Conservation (phyloP, 768 basidiomycete species). For the Leccinum barrowsii region DNA sequence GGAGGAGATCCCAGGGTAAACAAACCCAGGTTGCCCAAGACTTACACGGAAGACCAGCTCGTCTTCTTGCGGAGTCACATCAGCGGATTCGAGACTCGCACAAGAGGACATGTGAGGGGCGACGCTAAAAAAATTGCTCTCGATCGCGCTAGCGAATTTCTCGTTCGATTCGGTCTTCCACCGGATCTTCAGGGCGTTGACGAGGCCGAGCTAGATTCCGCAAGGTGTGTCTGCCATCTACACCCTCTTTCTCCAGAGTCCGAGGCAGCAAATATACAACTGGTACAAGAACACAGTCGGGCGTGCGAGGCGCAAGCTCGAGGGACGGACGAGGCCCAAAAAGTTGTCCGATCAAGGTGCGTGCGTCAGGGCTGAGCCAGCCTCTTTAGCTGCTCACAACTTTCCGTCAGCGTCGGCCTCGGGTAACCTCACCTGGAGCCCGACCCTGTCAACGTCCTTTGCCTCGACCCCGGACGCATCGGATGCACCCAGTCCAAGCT, state of each 20-base stretch:
- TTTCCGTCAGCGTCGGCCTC: conserved; percentile 13
- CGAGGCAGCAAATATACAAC: conserved; percentile 60
- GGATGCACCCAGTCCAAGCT: conserved; percentile 28
- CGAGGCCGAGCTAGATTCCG: conserved; percentile 58
- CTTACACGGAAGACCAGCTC: conserved; percentile 62
- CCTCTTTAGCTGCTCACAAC: neutral
- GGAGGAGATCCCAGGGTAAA: conserved; percentile 57
- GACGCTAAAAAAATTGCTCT: conserved; percentile 70
- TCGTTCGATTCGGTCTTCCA: conserved; percentile 55
- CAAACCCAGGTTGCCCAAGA: conserved; percentile 63
- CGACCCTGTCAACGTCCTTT: conserved; percentile 39
- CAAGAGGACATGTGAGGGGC: conserved; percentile 57
- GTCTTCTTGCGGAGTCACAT: conserved; percentile 51
- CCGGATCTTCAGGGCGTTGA: conserved; percentile 51
- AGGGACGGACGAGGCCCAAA: conserved; percentile 50
- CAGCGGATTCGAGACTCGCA: conserved; percentile 56
- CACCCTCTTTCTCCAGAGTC: neutral
- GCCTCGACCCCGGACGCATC: conserved; percentile 18
- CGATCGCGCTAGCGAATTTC: conserved; percentile 59
- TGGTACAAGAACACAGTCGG: conserved; percentile 74
- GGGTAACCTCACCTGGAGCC: conserved; percentile 36
- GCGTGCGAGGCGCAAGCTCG: conserved; percentile 53
- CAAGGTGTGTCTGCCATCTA: conserved; percentile 41
- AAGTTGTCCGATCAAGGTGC: conserved; percentile 51
- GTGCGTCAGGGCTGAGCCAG: conserved; percentile 1